phyloP scores from a whole-genome alignment of 179 eudicot species.

The Heliamphora ciliata region DNA sequence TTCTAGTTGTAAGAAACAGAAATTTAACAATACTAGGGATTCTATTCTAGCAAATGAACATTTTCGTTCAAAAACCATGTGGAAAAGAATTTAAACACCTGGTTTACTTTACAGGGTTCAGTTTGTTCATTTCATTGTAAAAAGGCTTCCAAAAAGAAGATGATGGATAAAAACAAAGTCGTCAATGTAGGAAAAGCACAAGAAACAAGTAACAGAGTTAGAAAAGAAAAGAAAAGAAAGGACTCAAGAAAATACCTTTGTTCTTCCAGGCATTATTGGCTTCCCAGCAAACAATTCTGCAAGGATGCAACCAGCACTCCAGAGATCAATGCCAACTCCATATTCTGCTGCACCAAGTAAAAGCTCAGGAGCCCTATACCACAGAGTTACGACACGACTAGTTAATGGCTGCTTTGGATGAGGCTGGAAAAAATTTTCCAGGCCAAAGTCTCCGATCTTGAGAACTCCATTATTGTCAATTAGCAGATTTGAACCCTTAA shows the following conservation, averaged over 20 bases:
- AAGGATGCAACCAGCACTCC: constrained; percentile 62
- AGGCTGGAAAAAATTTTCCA: constrained; percentile 34
- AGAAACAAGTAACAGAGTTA: constrained; percentile 6
- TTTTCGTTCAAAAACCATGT: too few species aligned
- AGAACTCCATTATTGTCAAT: constrained; percentile 37
- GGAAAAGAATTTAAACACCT: too few species aligned
- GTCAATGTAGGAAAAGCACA: neutral
- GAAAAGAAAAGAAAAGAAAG: neutral
- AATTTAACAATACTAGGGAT: too few species aligned
- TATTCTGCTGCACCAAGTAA: constrained; percentile 51
- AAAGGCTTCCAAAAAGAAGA: neutral
- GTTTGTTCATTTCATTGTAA: neutral
- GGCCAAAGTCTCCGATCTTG: constrained; percentile 48
- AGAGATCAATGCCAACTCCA: constrained; percentile 46
- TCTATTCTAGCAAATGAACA: too few species aligned
- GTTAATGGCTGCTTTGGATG: constrained; percentile 41
- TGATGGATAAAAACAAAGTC: neutral
- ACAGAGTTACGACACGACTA: constrained; percentile 52
- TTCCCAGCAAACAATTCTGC: constrained; percentile 53
- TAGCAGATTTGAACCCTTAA: constrained; percentile 42
- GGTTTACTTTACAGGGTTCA: neutral
- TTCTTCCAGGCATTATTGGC: constrained; percentile 66
- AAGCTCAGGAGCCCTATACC: constrained; percentile 64
- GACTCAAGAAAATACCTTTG: constrained; percentile 34
- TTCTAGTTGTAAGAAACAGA: too few species aligned